These are phyloP conservation scores for Micractinium sp. DNA, from an alignment of 139 green algal genomes.

Conservation along the genomic window DNA sequence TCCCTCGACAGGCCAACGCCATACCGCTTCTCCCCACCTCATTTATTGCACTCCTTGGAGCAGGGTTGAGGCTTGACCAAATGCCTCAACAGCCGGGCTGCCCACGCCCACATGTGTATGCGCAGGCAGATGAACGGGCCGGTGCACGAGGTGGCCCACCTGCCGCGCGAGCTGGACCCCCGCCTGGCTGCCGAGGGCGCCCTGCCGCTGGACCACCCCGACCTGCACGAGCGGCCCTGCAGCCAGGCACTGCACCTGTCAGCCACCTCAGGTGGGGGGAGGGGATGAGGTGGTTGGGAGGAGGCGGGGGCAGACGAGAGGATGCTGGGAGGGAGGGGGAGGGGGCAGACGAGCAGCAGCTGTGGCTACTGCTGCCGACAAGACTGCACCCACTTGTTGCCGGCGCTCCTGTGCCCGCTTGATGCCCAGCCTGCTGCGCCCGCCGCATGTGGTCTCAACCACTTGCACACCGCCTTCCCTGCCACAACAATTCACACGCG, in stretches of 20 bases:
- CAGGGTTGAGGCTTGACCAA: too few species aligned
- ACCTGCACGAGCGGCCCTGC: background rate
- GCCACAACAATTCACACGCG: too few species aligned
- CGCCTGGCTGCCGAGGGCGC: background rate
- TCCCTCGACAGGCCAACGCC: too few species aligned
- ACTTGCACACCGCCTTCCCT: too few species aligned
- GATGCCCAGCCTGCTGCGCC: too few species aligned
- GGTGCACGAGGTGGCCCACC: conserved; percentile 26
- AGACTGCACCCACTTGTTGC: too few species aligned
- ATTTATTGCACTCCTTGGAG: too few species aligned
- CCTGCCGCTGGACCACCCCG: conserved; percentile 3
- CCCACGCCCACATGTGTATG: too few species aligned
- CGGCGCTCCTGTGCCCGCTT: background rate
- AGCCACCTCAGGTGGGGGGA: background rate
- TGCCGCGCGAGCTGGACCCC: background rate
- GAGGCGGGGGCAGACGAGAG: too few species aligned
- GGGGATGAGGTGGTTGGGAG: background rate
- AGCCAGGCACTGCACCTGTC: conserved; percentile 26
- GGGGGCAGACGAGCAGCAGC: background rate
- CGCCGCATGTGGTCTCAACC: too few species aligned
- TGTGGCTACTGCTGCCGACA: background rate
- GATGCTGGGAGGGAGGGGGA: background rate
- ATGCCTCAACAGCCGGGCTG: too few species aligned
- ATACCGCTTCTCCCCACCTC: too few species aligned
- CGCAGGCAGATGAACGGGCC: conserved; percentile 30